Base-by-base conservation (phyloP, 2,329 filamentous ascomycete genomes). In the Didymella pinodella region DNA sequence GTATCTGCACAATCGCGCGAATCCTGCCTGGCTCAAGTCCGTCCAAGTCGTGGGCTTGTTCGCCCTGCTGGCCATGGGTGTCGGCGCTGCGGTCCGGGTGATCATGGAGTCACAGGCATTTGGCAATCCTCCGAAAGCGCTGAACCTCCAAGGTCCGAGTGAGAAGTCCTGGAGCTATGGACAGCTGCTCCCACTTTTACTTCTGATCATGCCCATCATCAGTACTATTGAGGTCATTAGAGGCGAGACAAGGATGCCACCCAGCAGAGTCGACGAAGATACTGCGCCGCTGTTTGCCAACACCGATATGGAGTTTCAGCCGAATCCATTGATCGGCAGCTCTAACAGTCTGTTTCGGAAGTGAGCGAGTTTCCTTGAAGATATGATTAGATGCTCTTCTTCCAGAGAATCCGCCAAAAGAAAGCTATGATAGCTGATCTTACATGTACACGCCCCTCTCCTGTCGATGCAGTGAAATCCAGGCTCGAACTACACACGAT, bases 131-230 rank as follows among this genome's bases (percentile, higher is more conserved):
- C 79, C 81, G 0, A 45, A 65, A 28, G 48, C 59, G 0, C 79
- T 88, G 2, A 64, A 71, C 22, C 77, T 89, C 2, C 70, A 72
- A 6, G 86, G 87, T 55, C 57, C 75, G 0, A 82, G 80, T 22
- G 87, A 89, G 75, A 83, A 78, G 59, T 76, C 78, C 11, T 89
- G 86, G 86, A 85, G 82, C 63, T 90, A 88, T 66, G 87, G 87
- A 0, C 86, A 88, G 73, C 74, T 89, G 55, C 76, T 90, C 28
- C 84, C 85, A 1, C 74, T 88, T 64, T 74, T 89, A 63, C 77
- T 89, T 67, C 77, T 89, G 26, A 71, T 85, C n/a, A 74, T 89
- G 66, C 86, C 87, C 0, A 66, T 89, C 16, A 80, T 90, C 2
- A 86, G 83, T 2, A 81, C 83, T 2, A 71, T 89, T 28, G 87